Evolutionary conservation across 371 early-diverging fungal species (phyloP).

Genomic region (Syncephalastrum sp.): DNA sequence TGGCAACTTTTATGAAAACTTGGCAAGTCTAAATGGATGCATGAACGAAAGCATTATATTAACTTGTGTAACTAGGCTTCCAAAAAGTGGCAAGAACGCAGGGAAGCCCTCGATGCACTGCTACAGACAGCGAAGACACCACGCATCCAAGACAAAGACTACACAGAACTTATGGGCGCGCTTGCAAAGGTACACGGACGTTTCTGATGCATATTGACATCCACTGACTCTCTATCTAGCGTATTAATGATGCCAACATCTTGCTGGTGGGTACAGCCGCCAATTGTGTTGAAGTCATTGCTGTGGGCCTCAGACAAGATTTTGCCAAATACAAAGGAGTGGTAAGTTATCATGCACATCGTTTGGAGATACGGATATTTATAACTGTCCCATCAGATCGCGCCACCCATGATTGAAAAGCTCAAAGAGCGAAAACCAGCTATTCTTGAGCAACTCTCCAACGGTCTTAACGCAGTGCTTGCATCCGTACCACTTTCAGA

Average conservation of each 20-base stretch:
- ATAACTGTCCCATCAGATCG: slow-evolving; percentile 21
- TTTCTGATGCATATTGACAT: slow-evolving; percentile 6
- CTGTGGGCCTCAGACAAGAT: slow-evolving; percentile 71
- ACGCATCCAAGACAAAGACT: slow-evolving; percentile 77
- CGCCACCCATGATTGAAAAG: slow-evolving; percentile 79
- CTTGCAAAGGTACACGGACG: slow-evolving; percentile 71
- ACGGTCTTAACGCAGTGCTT: slow-evolving; percentile 84
- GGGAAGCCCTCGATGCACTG: slow-evolving; percentile 84
- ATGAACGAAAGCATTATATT: not conserved
- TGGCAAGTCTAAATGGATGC: slow-evolving; percentile 38
- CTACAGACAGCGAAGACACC: slow-evolving; percentile 69
- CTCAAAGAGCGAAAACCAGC: slow-evolving; percentile 92
- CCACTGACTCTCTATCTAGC: slow-evolving; percentile 24
- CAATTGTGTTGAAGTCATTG: slow-evolving; percentile 85
- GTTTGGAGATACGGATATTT: not conserved
- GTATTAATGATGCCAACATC: slow-evolving; percentile 88
- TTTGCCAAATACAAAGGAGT: slow-evolving; percentile 79
- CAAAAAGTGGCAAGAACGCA: slow-evolving; percentile 95
- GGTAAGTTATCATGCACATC: slow-evolving; percentile 38
- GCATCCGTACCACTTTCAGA: slow-evolving; percentile 61
- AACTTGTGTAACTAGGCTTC: slow-evolving; percentile 52
- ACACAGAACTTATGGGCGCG: slow-evolving; percentile 77
- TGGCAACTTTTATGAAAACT: slow-evolving; percentile 68
- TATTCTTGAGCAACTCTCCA: slow-evolving; percentile 80
- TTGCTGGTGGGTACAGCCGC: slow-evolving; percentile 77